phyloP scores from a whole-genome alignment of 257 asterid genomes.

The Salvia rosmarinus region DNA sequence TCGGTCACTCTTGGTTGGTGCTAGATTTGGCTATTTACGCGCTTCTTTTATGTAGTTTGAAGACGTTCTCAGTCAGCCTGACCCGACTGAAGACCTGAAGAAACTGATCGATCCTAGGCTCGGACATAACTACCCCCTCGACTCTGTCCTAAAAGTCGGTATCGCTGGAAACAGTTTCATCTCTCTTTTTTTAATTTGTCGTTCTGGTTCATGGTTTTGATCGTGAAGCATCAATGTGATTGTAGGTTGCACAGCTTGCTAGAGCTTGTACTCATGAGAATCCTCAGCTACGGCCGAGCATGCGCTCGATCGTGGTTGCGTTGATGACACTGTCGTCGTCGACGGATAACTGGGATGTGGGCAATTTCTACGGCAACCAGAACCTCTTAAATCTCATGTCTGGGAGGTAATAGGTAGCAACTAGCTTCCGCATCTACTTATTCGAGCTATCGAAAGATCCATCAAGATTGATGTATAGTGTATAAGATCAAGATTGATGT shows the following conservation, averaged over 20 bases:
- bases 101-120: slow-evolving; percentile 76
- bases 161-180: neutral
- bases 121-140: slow-evolving; percentile 71
- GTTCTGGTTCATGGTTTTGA: neutral
- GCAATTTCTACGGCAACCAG: slow-evolving; percentile 74
- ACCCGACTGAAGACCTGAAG: slow-evolving; percentile 53
- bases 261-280: slow-evolving; percentile 85
- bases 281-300: slow-evolving; percentile 83
- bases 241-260: slow-evolving; percentile 82
- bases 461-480: neutral
- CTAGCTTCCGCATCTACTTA: neutral
- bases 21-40: neutral
- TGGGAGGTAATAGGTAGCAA: slow-evolving; percentile 57
- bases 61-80: slow-evolving; percentile 69
- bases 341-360: slow-evolving; percentile 90
- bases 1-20: no score
- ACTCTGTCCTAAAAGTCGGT: slow-evolving; percentile 70
- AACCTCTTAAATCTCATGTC: slow-evolving; percentile 72
- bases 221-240: neutral
- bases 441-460: neutral
- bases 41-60: slow-evolving; percentile 59
- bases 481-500: neutral
- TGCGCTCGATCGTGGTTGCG: slow-evolving; percentile 89
- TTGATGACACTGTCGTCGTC: slow-evolving; percentile 88
- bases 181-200: neutral